Base-by-base conservation (phyloP, 73 alveolate genomes). In the Paramecium sonneborni region DNA sequence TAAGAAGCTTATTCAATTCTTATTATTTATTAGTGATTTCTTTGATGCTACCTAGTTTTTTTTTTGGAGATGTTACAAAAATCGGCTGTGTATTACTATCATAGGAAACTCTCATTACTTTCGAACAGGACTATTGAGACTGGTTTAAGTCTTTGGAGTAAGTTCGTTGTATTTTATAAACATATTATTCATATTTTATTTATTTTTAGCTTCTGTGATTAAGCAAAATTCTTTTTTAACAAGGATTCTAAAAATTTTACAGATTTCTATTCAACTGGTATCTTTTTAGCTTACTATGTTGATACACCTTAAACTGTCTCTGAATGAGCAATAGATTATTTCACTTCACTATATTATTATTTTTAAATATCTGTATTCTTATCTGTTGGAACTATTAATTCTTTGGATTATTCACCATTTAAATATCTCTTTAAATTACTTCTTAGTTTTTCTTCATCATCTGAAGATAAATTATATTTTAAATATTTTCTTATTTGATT, bases 231-330 rank as follows among this genome's bases (percentile, higher is more conserved):
- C 72, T 79, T 79, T 34, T 79, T 79, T 26, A 79, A 24, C 52
- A 79, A 79, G 10, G 90, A 79, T 44, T 79, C 90, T 44, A 79
- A 79, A 43, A 79, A 79, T 46, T 79, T 79, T 3, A 79, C 44
- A 4, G 90, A 43, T 79, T 79, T 79, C 43, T 79, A 79, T 6
- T 79, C 90, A 7, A 79, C 28, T 1, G 76, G 41, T 23, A 79
- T 79, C 76, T 79, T 79, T 24, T 79, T 79, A 4, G 90, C 62
- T 14, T 79, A 23, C 18, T 43, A 21, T 10, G 41, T 48, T 20
- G 38, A 23, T 20, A 79, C 30, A 41, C 90, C 55, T 79, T 46
- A 39, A 12, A 24, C 48, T 5, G 46, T 30, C 4, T 79, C 90
- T 11, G 90, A 41, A 23, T 38, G 74, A 1, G 72, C 90, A 18